Conservation (phyloP, 805 yeast genomes). For the Clavispora fructus region DNA sequence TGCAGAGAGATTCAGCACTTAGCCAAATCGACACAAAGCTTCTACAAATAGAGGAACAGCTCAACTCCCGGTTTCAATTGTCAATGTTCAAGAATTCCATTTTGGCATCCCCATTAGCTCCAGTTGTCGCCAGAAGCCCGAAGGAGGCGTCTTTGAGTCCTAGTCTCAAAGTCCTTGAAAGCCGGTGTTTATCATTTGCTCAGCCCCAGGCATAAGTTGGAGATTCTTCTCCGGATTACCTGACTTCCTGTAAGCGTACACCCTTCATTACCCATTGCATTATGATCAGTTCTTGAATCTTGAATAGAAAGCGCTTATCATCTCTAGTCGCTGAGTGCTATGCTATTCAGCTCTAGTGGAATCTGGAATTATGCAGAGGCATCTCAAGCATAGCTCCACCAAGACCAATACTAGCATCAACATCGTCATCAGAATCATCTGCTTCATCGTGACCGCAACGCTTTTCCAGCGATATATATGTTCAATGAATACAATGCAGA, state of each 20-base stretch:
- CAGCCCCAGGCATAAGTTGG: background rate
- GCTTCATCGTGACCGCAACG: background rate
- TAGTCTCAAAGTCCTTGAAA: constrained; percentile 31
- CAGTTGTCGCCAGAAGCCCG: background rate
- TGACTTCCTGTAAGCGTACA: background rate
- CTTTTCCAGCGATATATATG: no score
- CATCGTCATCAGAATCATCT: background rate
- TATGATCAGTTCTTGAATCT: background rate
- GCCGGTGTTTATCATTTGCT: constrained; percentile 23
- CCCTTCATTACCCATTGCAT: background rate
- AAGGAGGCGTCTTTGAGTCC: constrained; percentile 20
- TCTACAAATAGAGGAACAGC: constrained; percentile 31
- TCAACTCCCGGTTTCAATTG: constrained; percentile 24
- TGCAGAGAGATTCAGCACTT: constrained; percentile 32
- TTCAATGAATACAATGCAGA: background rate
- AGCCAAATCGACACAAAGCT: constrained; percentile 36
- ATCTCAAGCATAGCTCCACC: background rate
- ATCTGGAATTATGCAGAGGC: background rate
- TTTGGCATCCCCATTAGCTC: background rate
- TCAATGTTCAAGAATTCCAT: constrained; percentile 18
- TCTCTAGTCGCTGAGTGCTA: no score
- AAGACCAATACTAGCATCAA: background rate
- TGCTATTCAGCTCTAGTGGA: background rate
- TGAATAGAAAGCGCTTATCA: background rate
- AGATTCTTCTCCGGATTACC: background rate